Evolutionary conservation across 2,329 filamentous ascomycete genomes (phyloP), one percentile per base, ranked within the genome.

Genomic region (Raffaelea albimanens): DNA sequence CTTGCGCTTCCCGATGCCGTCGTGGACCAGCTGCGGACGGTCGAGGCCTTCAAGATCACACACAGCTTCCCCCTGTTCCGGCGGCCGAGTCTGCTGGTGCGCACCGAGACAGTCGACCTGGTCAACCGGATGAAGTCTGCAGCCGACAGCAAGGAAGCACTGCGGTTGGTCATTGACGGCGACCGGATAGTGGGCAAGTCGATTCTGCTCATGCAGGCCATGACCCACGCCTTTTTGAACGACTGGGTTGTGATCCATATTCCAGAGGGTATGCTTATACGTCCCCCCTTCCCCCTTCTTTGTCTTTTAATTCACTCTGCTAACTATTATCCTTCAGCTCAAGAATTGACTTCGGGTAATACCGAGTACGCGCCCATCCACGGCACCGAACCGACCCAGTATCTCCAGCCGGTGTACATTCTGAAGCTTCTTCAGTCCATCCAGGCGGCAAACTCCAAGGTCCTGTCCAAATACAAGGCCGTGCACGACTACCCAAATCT

Each of bases 1-100:
- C 68, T 88, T 45, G 78, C 78, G 2, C 66, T 97, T 23, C 80
- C 85, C 8, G 78, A 81, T 39, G 66, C 69, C 2, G 69, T 88
- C 44, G 76, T 96, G 44, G 89, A 95, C 67, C 79, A 83, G 63
- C 71, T 98, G 68, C 78, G 89, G 58, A 77, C 82, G n/a, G 73
- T 85, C 46, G 87, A 95, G 61, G 89, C 87, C 3, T 98, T 98
- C 73, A 95, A 95, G 76, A 73, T 81, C 20, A 86, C 81, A 21
- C 93, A 97, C 73, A 82, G 78, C 54, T 98, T 93, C 90, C 78
- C 75, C 50, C 69, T 95, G 58, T 98, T 97, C 67, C 73, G 87
- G 56, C 76, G 81, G 55, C 93, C 93, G 22, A 85, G 86, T 48
- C 78, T 84, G 46, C 69, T 98, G 61, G 70, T 95, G 52, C 78